Evolutionary conservation across 139 green algal species (phyloP).

Genomic region (Coelastrella sp.): DNA sequence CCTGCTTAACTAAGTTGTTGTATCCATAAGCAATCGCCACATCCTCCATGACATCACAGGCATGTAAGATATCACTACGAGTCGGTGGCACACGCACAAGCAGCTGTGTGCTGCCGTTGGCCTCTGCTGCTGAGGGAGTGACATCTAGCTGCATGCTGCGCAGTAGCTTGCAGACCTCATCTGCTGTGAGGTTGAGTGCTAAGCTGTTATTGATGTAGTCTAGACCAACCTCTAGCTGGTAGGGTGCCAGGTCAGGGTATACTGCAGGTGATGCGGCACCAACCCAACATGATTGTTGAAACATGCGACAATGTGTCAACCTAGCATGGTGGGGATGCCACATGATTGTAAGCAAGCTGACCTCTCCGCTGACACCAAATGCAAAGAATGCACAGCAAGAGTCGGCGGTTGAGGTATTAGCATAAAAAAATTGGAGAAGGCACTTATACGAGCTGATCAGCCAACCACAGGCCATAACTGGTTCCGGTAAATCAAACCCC

Average conservation of each 20-base stretch:
- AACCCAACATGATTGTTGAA: not conserved
- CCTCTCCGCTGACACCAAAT: too few species aligned
- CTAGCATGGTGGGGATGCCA: too few species aligned
- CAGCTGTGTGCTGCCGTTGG: not conserved
- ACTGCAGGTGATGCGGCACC: conserved; percentile 56
- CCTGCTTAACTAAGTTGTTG: conserved; percentile 92
- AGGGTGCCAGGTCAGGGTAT: conserved; percentile 86
- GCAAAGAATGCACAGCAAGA: too few species aligned
- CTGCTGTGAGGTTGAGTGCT: conserved; percentile 75
- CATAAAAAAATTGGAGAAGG: too few species aligned
- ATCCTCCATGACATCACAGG: conserved; percentile 98
- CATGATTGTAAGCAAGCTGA: too few species aligned
- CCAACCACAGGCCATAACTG: too few species aligned
- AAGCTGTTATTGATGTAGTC: conserved; percentile 90
- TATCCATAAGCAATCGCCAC: conserved; percentile 98
- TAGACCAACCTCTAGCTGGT: conserved; percentile 74
- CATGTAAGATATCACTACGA: conserved; percentile 94
- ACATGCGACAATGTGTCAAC: too few species aligned
- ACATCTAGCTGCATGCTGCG: conserved; percentile 89
- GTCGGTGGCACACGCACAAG: conserved; percentile 85
- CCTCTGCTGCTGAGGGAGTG: not conserved
- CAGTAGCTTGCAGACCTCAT: conserved; percentile 79
- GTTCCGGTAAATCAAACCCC: too few species aligned
- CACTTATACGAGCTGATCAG: too few species aligned
- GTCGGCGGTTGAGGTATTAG: too few species aligned